Evolutionary conservation across 805 yeast genomes (phyloP).

Genomic region (Pichia heedii): DNA sequence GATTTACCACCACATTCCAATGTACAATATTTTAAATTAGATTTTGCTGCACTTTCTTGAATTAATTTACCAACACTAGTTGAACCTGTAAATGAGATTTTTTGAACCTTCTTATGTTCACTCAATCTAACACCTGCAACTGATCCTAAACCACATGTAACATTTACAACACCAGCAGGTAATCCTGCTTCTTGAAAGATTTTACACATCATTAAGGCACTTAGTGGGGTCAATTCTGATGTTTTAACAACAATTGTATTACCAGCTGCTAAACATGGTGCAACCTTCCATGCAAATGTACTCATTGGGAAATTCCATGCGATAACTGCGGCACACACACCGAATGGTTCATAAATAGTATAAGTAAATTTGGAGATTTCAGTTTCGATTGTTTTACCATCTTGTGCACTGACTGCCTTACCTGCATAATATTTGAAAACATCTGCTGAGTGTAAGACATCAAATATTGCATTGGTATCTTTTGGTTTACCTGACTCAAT

Average conservation of each 20-base stretch:
- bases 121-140: conserved; percentile 52
- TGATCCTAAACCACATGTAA: conserved; percentile 55
- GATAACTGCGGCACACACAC: conserved; percentile 63
- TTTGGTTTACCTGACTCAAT: conserved; percentile 53
- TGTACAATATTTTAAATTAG: conserved; percentile 82
- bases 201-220: conserved; percentile 48
- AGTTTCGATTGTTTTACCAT: conserved; percentile 55
- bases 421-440: conserved; percentile 64
- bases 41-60: conserved; percentile 77
- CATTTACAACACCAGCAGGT: conserved; percentile 57
- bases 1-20: conserved; percentile 96
- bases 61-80: conserved; percentile 70
- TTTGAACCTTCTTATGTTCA: conserved; percentile 47
- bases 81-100: conserved; percentile 63
- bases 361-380: conserved; percentile 46
- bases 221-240: conserved; percentile 58
- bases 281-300: conserved; percentile 61
- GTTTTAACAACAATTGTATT: conserved; percentile 56
- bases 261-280: conserved; percentile 62
- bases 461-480: conserved; percentile 44
- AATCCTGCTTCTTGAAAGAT: conserved; percentile 50
- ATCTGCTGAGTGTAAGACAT: conserved; percentile 47
- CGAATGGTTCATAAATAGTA: conserved; percentile 60
- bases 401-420: conserved; percentile 56
- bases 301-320: conserved; percentile 70